Evolutionary conservation across 2,329 filamentous ascomycete species (phyloP).

Genomic region (Cordyceps farinosa): DNA sequence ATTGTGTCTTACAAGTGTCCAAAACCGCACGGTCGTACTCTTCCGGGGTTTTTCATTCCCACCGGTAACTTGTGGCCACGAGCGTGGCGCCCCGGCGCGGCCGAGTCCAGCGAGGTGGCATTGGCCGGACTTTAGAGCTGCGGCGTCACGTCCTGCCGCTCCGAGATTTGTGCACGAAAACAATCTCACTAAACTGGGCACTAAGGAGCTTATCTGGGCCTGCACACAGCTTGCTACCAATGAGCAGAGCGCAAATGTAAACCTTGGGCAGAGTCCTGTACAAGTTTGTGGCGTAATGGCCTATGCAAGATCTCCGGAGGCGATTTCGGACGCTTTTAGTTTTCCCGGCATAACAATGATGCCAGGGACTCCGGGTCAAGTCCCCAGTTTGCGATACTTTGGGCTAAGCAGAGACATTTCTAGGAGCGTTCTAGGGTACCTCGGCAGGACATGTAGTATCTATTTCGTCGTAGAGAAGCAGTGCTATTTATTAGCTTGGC

Average conservation of each 20-base stretch:
- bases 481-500: neutral
- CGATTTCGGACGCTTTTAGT: neutral
- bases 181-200: neutral
- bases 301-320: slow-evolving; percentile 1
- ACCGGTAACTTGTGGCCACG: neutral
- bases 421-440: too few relatives aligned
- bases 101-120: slow-evolving; percentile 4
- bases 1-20: neutral
- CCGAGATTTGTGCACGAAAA: neutral
- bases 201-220: neutral
- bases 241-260: neutral
- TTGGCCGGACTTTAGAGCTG: neutral
- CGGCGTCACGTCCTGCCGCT: neutral
- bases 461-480: neutral
- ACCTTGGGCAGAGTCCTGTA: neutral
- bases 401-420: neutral
- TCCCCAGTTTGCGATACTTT: neutral
- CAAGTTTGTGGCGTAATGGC: neutral
- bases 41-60: neutral
- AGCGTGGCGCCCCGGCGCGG: neutral
- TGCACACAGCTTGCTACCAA: neutral
- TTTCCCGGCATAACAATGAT: slow-evolving; percentile 1
- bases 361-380: neutral
- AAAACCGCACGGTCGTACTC: neutral
- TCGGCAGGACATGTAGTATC: neutral